These are phyloP conservation scores for Penicillium egyptiacum DNA, from an alignment of 495 filamentous ascomycete genomes.

Conservation along the genomic window DNA sequence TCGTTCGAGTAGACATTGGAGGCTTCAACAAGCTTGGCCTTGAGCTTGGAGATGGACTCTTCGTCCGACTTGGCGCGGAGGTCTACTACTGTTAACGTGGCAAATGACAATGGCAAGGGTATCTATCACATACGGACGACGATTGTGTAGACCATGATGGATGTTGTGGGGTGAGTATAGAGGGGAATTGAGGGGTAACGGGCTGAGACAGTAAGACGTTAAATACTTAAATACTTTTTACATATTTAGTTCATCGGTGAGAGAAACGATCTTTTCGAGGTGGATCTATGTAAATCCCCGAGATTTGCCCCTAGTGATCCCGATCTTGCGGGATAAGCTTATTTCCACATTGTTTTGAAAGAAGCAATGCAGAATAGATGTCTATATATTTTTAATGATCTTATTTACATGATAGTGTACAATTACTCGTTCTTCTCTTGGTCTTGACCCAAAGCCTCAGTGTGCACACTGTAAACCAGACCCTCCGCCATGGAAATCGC, in stretches of 20 bases:
- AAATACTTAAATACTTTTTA: background rate
- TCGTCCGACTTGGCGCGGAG: conserved; percentile 63
- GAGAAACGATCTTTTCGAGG: background rate
- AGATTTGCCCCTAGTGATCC: conserved; percentile 9
- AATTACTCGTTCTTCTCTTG: conserved; percentile 20
- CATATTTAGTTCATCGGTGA: conserved; percentile 7
- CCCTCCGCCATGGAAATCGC: conserved; percentile 78
- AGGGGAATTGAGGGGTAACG: conserved; percentile 6
- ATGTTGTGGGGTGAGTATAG: conserved; percentile 5
- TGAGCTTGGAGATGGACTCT: conserved; percentile 59
- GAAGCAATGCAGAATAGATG: background rate
- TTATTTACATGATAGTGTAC: conserved; percentile 38
- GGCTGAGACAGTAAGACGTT: background rate
- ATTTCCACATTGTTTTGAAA: background rate
- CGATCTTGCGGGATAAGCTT: conserved; percentile 3
- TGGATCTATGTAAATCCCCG: conserved; percentile 8
- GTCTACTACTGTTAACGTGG: conserved; percentile 30
- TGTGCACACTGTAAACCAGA: conserved; percentile 45
- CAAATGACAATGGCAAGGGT: background rate
- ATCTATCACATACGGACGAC: conserved; percentile 50
- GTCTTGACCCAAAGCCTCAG: conserved; percentile 29
- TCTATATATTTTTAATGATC: conserved; percentile 19
- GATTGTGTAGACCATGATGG: conserved; percentile 54
- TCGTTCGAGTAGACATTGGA: conserved; percentile 63
- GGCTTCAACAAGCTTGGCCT: conserved; percentile 66